phyloP scores from a whole-genome alignment of 176 grass and related monocot genomes.

The Lolium multiflorum region DNA sequence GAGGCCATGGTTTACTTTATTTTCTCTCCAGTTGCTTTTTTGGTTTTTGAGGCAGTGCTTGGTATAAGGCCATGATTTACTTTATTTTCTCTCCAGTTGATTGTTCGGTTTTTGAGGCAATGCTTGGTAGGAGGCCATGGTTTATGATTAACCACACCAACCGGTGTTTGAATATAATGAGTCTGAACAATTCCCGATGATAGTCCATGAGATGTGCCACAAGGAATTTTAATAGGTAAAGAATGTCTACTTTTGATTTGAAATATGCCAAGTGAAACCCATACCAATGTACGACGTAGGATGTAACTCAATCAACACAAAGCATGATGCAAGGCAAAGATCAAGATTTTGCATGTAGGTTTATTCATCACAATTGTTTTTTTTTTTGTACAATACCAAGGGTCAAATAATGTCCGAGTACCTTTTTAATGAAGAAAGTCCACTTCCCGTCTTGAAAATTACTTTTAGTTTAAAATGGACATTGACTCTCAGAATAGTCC shows the following conservation, averaged over 20 bases:
- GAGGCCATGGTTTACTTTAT: not conserved
- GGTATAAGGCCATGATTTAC: not conserved
- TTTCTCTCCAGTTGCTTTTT: not conserved
- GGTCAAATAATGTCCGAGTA: too few relatives aligned
- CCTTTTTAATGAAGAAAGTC: too few relatives aligned
- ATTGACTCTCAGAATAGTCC: too few relatives aligned
- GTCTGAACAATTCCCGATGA: not conserved
- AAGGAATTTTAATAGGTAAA: not conserved
- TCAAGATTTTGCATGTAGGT: not conserved
- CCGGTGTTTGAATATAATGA: not conserved
- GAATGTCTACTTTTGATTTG: not conserved
- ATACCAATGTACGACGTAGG: not conserved
- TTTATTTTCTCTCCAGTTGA: not conserved
- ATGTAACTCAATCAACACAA: not conserved
- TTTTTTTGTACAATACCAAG: not conserved
- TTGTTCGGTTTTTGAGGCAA: not conserved
- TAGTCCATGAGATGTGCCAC: not conserved
- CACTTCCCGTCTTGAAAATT: too few relatives aligned
- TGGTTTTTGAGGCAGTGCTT: not conserved
- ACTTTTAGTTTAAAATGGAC: too few relatives aligned
- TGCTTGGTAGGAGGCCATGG: not conserved
- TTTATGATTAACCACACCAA: not conserved
- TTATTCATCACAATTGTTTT: not conserved
- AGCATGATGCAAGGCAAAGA: not conserved
- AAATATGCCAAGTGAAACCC: not conserved